phyloP scores from a whole-genome alignment of 2,329 filamentous ascomycete species.

The Coniochaeta hoffmannii region DNA sequence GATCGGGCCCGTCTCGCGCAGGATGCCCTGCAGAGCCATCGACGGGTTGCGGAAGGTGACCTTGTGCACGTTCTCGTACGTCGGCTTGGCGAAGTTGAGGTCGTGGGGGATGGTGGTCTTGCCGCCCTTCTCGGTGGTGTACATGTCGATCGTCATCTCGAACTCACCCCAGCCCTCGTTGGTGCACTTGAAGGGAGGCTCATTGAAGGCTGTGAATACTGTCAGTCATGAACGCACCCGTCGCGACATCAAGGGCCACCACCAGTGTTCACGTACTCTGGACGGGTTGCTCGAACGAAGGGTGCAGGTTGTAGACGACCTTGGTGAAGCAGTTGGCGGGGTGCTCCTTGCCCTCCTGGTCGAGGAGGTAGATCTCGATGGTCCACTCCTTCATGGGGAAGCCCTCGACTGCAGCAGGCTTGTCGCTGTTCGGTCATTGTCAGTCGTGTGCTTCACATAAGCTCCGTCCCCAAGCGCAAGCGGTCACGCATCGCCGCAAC shows the following conservation, averaged over 20 bases:
- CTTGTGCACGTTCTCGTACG: conserved; percentile 76
- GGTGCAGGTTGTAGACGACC: conserved; percentile 87
- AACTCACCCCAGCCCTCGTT: conserved; percentile 99
- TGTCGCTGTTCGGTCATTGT: conserved; percentile 50
- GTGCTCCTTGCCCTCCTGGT: conserved; percentile 78
- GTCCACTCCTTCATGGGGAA: conserved; percentile 93
- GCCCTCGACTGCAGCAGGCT: conserved; percentile 73
- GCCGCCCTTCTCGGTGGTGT: conserved; percentile 75
- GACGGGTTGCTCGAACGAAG: conserved; percentile 78
- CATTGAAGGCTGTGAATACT: conserved; percentile 60
- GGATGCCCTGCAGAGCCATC: conserved; percentile 67
- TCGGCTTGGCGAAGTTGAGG: conserved; percentile 76
- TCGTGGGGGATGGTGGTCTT: conserved; percentile 80
- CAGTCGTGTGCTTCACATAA: conserved; percentile 5
- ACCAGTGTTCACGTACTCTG: conserved; percentile 67
- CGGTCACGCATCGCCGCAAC: neutral
- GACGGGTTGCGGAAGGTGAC: conserved; percentile 92
- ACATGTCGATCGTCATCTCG: conserved; percentile 82
- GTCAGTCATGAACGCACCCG: neutral
- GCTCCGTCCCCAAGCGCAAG: neutral
- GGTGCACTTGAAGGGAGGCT: conserved; percentile 78
- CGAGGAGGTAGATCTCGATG: conserved; percentile 75
- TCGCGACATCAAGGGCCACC: neutral
- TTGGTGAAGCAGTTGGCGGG: conserved; percentile 84
- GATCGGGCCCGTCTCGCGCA: conserved; percentile 82